These are phyloP conservation scores for Starmerella kuoi DNA, from an alignment of 805 yeast genomes.

Conservation along the genomic window DNA sequence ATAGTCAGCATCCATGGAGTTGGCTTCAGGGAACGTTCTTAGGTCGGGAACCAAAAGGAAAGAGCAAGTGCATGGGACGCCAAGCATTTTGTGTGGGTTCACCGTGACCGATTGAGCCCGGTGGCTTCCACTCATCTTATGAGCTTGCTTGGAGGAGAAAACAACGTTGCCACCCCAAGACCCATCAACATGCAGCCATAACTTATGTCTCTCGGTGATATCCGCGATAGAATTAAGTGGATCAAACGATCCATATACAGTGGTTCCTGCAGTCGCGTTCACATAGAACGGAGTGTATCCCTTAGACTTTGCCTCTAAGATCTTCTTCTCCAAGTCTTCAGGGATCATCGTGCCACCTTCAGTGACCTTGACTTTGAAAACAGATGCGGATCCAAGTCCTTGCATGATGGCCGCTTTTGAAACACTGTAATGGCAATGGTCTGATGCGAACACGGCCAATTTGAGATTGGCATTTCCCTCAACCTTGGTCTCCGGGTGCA, in stretches of 20 bases:
- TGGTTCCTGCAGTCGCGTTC: constrained; percentile 80
- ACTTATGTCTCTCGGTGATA: constrained; percentile 41
- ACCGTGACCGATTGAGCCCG: constrained; percentile 64
- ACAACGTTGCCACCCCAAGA: constrained; percentile 85
- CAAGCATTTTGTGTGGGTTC: constrained; percentile 80
- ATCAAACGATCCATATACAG: constrained; percentile 77
- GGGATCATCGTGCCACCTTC: constrained; percentile 46
- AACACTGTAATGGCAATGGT: constrained; percentile 67
- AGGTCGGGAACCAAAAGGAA: constrained; percentile 64
- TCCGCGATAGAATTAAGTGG: constrained; percentile 44
- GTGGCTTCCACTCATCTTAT: constrained; percentile 46
- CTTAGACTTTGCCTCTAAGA: constrained; percentile 34
- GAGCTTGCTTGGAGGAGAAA: constrained; percentile 40
- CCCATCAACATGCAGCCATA: constrained; percentile 80
- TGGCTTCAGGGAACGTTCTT: constrained; percentile 51
- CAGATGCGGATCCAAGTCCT: constrained; percentile 54
- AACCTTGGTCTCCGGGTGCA: constrained; percentile 56
- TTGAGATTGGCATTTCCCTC: constrained; percentile 42
- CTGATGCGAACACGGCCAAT: constrained; percentile 60
- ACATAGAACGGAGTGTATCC: constrained; percentile 65
- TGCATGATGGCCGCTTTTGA: constrained; percentile 68
- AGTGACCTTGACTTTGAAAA: constrained; percentile 52
- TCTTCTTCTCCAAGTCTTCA: constrained; percentile 35
- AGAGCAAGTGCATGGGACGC: constrained; percentile 62
- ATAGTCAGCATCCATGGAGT: constrained; percentile 69